Evolutionary conservation across 2,329 filamentous ascomycete species (phyloP), one percentile per base, ranked within the genome.

Genomic region (Plectosphaerella cucumerina): DNA sequence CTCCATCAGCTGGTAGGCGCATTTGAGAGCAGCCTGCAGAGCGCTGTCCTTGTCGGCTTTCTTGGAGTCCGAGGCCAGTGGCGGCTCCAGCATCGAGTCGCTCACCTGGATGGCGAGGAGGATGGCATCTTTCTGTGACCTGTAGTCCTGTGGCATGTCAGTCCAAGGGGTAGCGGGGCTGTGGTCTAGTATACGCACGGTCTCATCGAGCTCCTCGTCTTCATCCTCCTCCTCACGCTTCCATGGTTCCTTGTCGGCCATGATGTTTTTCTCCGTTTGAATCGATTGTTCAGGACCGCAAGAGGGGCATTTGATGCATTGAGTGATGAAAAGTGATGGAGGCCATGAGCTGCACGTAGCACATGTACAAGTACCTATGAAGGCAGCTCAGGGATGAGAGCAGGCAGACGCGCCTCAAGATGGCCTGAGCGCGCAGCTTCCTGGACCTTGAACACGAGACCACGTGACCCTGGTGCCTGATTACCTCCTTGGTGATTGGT

Each of bases 91-190:
- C 93, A 97, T 99, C 1, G 90, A 91, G 35, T 83, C 71, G 75
- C 89, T 97, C 64, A 97, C 79, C 61, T 97, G 88, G 61, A 99
- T 96, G 14, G 91, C 93, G 65, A 99, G 93, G 21, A 99, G 78
- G n/a, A 97, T 82, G n/a, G 94, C 94, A 84, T 99, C 94, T 72
- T 96, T 97, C 65, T 92, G 86, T 1, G 87, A 80, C 73, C 92
- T 95, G 75, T 94, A 99, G 68, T 84, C 86, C 90, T 93, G 59
- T 11, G 41, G 51, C 34, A 33, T 18, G 46, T 53, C 18, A 47
- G 45, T 61, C 37, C 15, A 46, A 39, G 42, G 43, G 33, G 26
- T 20, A 50, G 39, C 17, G 52, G 15, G 8, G 21, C 10, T 39
- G 33, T 14, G 26, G 42, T 47, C 35, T 42, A n/a, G 9, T 23